Evolutionary conservation across 768 basidiomycete genomes (phyloP).

Genomic region (Boletus edulis): DNA sequence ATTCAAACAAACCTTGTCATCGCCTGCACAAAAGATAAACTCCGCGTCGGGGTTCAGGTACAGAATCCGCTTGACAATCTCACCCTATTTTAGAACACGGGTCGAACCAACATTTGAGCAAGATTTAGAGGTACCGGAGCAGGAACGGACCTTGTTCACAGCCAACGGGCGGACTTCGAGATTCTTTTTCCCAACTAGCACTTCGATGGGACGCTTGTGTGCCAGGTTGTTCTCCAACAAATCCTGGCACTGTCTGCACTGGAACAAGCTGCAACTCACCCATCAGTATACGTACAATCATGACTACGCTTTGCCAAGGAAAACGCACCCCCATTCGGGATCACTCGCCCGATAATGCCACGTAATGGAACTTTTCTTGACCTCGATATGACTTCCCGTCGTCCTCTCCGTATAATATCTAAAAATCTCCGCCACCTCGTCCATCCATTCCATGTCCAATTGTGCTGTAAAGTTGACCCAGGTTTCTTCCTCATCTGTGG

Average conservation of each 20-base stretch:
- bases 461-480: slow-evolving; percentile 92
- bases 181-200: slow-evolving; percentile 98
- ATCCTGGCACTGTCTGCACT: slow-evolving; percentile 96
- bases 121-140: background rate
- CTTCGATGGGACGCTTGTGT: slow-evolving; percentile 93
- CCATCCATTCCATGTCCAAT: slow-evolving; percentile 98
- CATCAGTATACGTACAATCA: slow-evolving; percentile 1
- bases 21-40: slow-evolving; percentile 96
- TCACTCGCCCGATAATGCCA: slow-evolving; percentile 96
- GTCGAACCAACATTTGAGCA: background rate
- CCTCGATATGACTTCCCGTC: slow-evolving; percentile 93
- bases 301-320: background rate
- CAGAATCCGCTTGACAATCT: slow-evolving; percentile 93
- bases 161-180: slow-evolving; percentile 94
- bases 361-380: slow-evolving; percentile 96
- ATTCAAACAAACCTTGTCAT: slow-evolving; percentile 75
- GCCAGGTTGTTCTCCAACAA: slow-evolving; percentile 92
- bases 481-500: slow-evolving; percentile 21
- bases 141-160: slow-evolving; percentile 72
- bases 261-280: slow-evolving; percentile 60
- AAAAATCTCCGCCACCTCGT: slow-evolving; percentile 93
- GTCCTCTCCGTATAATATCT: slow-evolving; percentile 96
- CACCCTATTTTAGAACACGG: slow-evolving; percentile 48
- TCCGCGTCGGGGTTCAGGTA: slow-evolving; percentile 93
- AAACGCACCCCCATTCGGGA: slow-evolving; percentile 88